phyloP scores from a whole-genome alignment of 352 stramenopile species.

The Globisporangium middletonii region DNA sequence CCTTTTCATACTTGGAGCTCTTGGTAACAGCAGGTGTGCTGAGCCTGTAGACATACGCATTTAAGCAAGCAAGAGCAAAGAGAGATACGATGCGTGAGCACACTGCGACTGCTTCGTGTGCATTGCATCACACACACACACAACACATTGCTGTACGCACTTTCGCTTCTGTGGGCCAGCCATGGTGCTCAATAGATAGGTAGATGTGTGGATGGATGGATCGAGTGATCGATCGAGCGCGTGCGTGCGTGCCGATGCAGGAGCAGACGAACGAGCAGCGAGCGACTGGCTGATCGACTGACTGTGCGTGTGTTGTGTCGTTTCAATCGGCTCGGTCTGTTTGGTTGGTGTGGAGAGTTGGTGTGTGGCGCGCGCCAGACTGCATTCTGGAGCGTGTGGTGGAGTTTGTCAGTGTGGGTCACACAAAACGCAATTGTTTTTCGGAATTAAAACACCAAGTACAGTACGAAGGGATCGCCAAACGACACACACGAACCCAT shows the following conservation, averaged over 20 bases:
- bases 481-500: background rate
- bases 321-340: slow-evolving; percentile 5
- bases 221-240: background rate
- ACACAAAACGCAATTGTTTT: background rate
- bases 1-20: slow-evolving; percentile 72
- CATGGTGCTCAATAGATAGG: slow-evolving; percentile 16
- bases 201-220: background rate
- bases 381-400: too few species aligned
- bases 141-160: slow-evolving; percentile 9
- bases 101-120: background rate
- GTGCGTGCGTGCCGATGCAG: slow-evolving; percentile 1
- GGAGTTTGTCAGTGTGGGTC: background rate
- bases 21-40: slow-evolving; percentile 22
- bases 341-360: slow-evolving; percentile 14
- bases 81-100: background rate
- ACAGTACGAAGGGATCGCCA: background rate
- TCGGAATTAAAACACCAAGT: background rate
- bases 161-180: slow-evolving; percentile 54
- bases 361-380: background rate
- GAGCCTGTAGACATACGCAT: slow-evolving; percentile 7
- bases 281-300: slow-evolving; percentile 8
- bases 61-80: background rate
- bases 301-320: slow-evolving; percentile 7
- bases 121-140: background rate
- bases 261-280: background rate